phyloP scores from a whole-genome alignment of 1,284 basidiomycete genomes.

The Cryptococcus wingfieldii region DNA sequence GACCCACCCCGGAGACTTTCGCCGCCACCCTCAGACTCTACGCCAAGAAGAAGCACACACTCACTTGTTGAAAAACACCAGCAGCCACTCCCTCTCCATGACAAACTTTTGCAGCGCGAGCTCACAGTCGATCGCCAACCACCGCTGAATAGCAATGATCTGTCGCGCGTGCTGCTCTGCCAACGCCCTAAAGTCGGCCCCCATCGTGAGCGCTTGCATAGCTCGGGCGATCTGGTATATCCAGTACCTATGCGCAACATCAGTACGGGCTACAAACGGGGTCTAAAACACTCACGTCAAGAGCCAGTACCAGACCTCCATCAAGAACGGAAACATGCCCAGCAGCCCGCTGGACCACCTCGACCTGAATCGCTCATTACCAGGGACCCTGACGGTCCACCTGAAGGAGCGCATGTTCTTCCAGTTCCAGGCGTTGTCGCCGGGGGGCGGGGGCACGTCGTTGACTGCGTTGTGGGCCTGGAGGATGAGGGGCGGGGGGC shows the following conservation, averaged over 20 bases:
- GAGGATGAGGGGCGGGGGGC: conserved; percentile 21
- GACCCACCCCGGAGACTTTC: background rate
- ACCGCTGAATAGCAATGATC: conserved; percentile 34
- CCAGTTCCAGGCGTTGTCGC: conserved; percentile 9
- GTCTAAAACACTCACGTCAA: conserved; percentile 24
- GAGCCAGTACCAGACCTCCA: conserved; percentile 42
- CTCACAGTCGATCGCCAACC: conserved; percentile 39
- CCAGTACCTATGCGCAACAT: conserved; percentile 26
- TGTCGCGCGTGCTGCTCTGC: conserved; percentile 39
- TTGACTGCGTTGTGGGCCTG: conserved; percentile 12
- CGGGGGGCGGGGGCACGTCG: background rate
- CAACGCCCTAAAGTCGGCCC: conserved; percentile 30
- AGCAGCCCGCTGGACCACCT: conserved; percentile 25
- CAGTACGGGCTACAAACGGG: background rate
- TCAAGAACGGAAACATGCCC: conserved; percentile 38
- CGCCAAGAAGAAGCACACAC: conserved; percentile 1
- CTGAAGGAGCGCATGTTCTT: conserved; percentile 24
- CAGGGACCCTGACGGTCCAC: conserved; percentile 25
- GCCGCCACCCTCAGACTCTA: background rate
- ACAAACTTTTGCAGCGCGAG: conserved; percentile 35
- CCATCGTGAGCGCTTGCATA: conserved; percentile 42
- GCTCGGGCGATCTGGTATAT: conserved; percentile 46
- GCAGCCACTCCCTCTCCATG: conserved; percentile 25
- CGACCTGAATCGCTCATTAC: conserved; percentile 27
- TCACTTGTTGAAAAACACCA: conserved; percentile 43